phyloP scores from a whole-genome alignment of 164 flowering plant species.

The Chloranthus sessilifolius region DNA sequence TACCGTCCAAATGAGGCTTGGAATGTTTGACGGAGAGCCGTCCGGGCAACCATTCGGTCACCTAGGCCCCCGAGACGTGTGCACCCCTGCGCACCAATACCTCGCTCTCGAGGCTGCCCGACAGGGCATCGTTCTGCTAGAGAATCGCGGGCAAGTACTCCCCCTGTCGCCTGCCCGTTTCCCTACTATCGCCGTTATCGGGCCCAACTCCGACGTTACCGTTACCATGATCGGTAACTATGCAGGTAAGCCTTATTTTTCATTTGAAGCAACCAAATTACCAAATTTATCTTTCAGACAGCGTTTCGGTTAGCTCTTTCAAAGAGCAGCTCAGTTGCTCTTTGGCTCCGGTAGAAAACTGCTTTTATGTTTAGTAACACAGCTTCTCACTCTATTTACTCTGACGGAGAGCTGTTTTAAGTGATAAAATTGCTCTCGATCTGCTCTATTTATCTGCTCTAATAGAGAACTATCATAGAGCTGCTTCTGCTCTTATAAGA shows the following conservation, averaged over 20 bases:
- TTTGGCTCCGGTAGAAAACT: no score
- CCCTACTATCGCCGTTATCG: slow-evolving; percentile 70
- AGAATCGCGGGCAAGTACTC: slow-evolving; percentile 50
- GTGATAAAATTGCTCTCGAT: no score
- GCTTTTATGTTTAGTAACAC: no score
- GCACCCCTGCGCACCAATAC: slow-evolving; percentile 53
- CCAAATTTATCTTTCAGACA: not conserved
- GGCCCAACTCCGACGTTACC: slow-evolving; percentile 74
- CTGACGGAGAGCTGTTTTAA: no score
- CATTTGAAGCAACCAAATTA: not conserved
- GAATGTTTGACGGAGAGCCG: slow-evolving; percentile 85
- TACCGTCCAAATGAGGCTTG: slow-evolving; percentile 83
- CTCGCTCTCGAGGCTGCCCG: slow-evolving; percentile 88
- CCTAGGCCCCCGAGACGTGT: slow-evolving; percentile 61
- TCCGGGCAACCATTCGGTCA: slow-evolving; percentile 50
- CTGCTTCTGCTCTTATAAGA: no score
- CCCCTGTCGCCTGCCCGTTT: slow-evolving; percentile 49
- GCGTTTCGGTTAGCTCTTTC: no score
- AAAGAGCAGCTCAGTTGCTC: no score
- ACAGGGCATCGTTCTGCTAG: slow-evolving; percentile 85
- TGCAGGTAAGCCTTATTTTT: slow-evolving; percentile 33
- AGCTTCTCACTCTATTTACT: no score
- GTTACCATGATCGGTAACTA: slow-evolving; percentile 89
- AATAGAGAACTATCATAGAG: no score
- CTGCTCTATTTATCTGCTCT: no score